These are phyloP conservation scores for Cytospora piceicola DNA, from an alignment of 2,329 filamentous ascomycete species.

Conservation along the genomic window DNA sequence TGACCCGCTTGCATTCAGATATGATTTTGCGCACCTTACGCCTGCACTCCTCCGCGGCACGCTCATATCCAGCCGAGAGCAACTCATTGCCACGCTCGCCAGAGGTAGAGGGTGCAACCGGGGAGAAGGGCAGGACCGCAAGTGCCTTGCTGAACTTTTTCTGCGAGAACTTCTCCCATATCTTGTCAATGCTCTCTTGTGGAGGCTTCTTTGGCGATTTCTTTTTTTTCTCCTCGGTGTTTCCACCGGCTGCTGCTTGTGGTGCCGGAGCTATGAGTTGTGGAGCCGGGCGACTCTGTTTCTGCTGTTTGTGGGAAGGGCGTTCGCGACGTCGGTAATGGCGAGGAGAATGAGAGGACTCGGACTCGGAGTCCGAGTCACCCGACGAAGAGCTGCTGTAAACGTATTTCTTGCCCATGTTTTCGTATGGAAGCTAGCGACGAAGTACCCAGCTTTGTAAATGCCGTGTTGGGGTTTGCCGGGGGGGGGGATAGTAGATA, in stretches of 20 bases:
- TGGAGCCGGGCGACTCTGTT: not conserved
- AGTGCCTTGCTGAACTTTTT: constrained; percentile 69
- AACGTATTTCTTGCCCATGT: constrained; percentile 23
- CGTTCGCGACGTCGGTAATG: constrained; percentile 17
- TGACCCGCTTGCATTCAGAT: constrained; percentile 70
- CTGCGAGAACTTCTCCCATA: constrained; percentile 66
- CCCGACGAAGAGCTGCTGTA: constrained; percentile 15
- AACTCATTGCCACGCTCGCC: constrained; percentile 62
- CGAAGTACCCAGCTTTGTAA: not conserved
- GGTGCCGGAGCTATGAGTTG: constrained; percentile 1
- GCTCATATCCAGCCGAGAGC: constrained; percentile 62
- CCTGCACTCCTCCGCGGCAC: constrained; percentile 66
- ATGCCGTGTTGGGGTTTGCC: not conserved
- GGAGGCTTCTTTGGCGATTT: constrained; percentile 63
- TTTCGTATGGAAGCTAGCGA: not conserved
- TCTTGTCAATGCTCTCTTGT: constrained; percentile 68
- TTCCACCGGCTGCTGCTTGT: constrained; percentile 32
- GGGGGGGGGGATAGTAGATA: not conserved
- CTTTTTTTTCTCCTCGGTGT: constrained; percentile 53
- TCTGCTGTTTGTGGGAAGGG: constrained; percentile 10
- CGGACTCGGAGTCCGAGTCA: constrained; percentile 26
- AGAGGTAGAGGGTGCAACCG: constrained; percentile 55
- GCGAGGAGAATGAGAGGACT: constrained; percentile 8
- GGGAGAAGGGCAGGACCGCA: constrained; percentile 66
- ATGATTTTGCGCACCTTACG: constrained; percentile 66